Percentiles rank a stretch among this genome's conserved stretches.
phyloP scores from a whole-genome alignment of 352 stramenopile species.

The Phytophthora sansomeana region DNA sequence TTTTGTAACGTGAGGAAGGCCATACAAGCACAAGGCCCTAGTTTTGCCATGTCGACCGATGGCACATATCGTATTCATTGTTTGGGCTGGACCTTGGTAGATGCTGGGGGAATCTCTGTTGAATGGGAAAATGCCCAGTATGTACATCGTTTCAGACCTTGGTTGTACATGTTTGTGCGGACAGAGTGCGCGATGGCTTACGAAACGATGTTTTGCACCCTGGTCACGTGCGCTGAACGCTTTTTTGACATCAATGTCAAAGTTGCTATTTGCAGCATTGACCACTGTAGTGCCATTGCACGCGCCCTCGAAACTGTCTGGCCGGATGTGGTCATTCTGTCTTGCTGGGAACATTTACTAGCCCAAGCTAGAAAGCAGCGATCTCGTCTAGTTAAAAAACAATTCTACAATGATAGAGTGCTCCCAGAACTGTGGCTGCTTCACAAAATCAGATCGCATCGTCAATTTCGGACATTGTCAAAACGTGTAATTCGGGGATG shows the following conservation, averaged over 20 bases:
- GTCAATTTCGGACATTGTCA: neutral
- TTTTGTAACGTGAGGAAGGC: conserved; percentile 8
- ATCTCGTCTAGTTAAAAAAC: neutral
- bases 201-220: conserved; percentile 4
- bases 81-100: conserved; percentile 5
- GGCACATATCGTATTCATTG: conserved; percentile 16
- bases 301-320: neutral
- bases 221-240: neutral
- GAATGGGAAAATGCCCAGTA: neutral
- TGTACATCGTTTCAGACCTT: conserved; percentile 18
- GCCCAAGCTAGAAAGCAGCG: neutral
- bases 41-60: conserved; percentile 12
- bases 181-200: conserved; percentile 13
- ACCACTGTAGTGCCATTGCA: neutral
- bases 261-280: neutral
- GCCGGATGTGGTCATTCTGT: neutral
- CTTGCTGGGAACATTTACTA: conserved; percentile 6
- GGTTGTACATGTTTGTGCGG: conserved; percentile 20
- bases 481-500: neutral
- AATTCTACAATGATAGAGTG: conserved; percentile 1
- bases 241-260: conserved; percentile 3
- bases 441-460: neutral
- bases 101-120: conserved; percentile 12
- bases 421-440: neutral
- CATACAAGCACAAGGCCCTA: neutral